Base-by-base conservation (phyloP, 2,329 filamentous ascomycete genomes). In the Fusarium austroafricanum region DNA sequence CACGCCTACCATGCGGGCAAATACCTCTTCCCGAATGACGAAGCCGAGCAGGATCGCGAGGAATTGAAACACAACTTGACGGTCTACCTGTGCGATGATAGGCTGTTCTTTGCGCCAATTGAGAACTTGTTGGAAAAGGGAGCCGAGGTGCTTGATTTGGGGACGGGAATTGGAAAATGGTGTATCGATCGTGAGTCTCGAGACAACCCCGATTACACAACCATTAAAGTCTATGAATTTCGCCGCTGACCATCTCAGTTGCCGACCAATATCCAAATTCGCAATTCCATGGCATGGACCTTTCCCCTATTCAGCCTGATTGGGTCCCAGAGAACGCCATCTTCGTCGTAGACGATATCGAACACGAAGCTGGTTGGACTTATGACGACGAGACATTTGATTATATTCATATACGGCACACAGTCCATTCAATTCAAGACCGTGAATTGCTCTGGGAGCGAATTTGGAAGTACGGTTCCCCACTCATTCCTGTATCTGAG, bases 111-210 rank as follows among this genome's bases (percentile, higher is more conserved):
- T 61, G 78, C 83, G 3, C 84, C 84, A 0, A 72, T 85, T 15
- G 76, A 80, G 11, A 68, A 77, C 2, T 39, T 71, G 9, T 63
- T 86, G 29, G 72, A 76, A 42, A 61, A 65, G 4, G 83, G 82
- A 1, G 82, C 74, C 0, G 75, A 81, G 46, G 80, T 85, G 5
- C 77, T 85, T 21, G 84, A 86, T 63, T 67, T 86, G 20, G 84
- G 83, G 80, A 85, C 83, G 7, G 84, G 84, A 12, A 85, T 83
- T 11, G 84, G 84, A 4, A 81, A 81, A 59, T 86, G 84, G 84
- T 81, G 80, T 43, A 79, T 84, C 44, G 81, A 85, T 64, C 72
- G 83, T 85, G 74, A 78, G 83, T 79, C 23, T 46, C 23, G 21
- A 23, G 21, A 23, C 21, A 23, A 23, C 26, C 23, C n/a, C n/a